Evolutionary conservation across 441 rosid genomes (phyloP).

Genomic region (Geranium incanum): DNA sequence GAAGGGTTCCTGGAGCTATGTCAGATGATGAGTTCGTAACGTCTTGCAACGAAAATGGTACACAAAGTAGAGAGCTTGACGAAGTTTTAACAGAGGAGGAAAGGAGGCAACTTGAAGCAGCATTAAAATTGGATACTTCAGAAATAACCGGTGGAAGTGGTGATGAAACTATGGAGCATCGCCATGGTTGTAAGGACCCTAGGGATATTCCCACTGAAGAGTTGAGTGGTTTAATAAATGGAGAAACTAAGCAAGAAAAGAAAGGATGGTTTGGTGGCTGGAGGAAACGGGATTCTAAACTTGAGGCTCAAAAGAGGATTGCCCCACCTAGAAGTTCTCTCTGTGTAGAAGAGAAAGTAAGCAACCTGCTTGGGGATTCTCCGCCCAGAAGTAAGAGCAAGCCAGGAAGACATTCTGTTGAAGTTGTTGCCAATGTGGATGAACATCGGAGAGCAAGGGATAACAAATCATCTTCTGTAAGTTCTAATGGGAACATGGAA

Average conservation of each 20-base stretch:
- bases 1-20: conserved; percentile 93
- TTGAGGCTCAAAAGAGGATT: conserved; percentile 48
- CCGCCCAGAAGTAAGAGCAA: conserved; percentile 49
- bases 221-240: conserved; percentile 37
- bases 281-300: conserved; percentile 69
- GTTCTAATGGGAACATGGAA: conserved; percentile 51
- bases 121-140: conserved; percentile 65
- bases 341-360: conserved; percentile 78
- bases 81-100: conserved; percentile 80
- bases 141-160: conserved; percentile 47
- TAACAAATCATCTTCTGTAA: conserved; percentile 28
- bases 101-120: conserved; percentile 80
- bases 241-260: conserved; percentile 60
- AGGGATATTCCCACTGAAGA: conserved; percentile 73
- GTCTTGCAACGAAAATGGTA: conserved; percentile 44
- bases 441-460: conserved; percentile 57
- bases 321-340: conserved; percentile 76
- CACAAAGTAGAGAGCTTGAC: conserved; percentile 66
- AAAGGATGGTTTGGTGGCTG: conserved; percentile 97
- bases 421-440: conserved; percentile 22
- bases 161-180: conserved; percentile 52
- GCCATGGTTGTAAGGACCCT: conserved; percentile 65
- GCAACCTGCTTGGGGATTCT: conserved; percentile 68
- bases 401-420: conserved; percentile 70
- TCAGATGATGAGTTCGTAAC: conserved; percentile 78